These are phyloP conservation scores for Oenanthe sinensis DNA, from an alignment of 129 eudicot genomes.

Conservation along the genomic window DNA sequence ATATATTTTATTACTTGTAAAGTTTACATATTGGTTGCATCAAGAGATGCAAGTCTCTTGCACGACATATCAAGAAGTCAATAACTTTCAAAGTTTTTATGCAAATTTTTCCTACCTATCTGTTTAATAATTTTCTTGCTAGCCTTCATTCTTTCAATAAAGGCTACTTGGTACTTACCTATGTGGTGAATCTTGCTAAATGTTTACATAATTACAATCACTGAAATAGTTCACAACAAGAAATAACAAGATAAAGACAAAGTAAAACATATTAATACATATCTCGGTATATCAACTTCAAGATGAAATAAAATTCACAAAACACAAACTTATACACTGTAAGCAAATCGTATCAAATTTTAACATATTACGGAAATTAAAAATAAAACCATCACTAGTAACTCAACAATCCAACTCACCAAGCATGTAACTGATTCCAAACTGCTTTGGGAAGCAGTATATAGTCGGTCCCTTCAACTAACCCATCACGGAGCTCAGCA, in stretches of 20 bases:
- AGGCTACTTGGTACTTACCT: background rate
- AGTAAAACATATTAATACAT: background rate
- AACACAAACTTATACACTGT: background rate
- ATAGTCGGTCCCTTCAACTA: constrained; percentile 92
- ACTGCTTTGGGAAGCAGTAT: constrained; percentile 80
- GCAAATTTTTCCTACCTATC: too few species aligned
- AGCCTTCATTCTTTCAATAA: background rate
- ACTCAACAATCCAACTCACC: constrained; percentile 40
- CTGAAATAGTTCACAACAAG: background rate
- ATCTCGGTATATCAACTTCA: background rate
- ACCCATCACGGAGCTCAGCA: constrained; percentile 80
- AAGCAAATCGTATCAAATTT: background rate
- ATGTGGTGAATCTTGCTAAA: background rate
- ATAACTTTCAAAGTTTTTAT: too few species aligned
- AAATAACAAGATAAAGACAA: background rate
- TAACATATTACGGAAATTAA: background rate
- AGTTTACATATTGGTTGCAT: too few species aligned
- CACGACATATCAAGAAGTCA: too few species aligned
- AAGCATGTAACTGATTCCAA: constrained; percentile 73
- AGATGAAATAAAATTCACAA: background rate
- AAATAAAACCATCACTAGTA: background rate
- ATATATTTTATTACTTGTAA: too few species aligned
- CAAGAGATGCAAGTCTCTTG: too few species aligned
- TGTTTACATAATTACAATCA: background rate
- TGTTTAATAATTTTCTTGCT: too few species aligned